Percentiles rank a stretch among this genome's conserved stretches.
Conservation (phyloP, 2,329 filamentous ascomycete species). For the Amesomyces nigricolor region DNA sequence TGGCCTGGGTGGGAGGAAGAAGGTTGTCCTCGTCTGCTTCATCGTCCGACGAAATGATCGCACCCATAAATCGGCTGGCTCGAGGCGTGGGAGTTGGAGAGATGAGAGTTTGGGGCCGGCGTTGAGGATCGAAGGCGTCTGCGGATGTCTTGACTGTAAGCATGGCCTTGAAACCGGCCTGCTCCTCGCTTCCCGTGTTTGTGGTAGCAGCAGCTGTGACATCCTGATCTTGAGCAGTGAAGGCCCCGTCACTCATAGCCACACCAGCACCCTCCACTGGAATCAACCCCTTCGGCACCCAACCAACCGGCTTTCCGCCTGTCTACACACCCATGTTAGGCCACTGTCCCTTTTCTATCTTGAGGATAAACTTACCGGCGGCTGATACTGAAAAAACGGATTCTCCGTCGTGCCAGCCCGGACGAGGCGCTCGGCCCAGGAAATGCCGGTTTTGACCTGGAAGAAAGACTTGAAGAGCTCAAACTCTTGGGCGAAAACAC, state of each 20-base stretch:
- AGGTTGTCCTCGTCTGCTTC: not conserved
- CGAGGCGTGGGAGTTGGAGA: not conserved
- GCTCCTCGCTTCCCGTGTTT: not conserved
- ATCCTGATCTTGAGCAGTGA: not conserved
- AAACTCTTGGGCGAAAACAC: slow-evolving; percentile 41
- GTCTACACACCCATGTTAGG: slow-evolving; percentile 5
- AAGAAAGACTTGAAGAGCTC: slow-evolving; percentile 53
- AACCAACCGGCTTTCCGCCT: slow-evolving; percentile 28
- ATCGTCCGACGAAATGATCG: not conserved
- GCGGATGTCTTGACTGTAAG: not conserved
- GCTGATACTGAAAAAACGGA: slow-evolving; percentile 40
- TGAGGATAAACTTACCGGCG: slow-evolving; percentile 37
- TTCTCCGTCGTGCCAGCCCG: slow-evolving; percentile 27
- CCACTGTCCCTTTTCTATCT: not conserved
- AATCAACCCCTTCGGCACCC: slow-evolving; percentile 18
- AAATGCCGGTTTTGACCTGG: slow-evolving; percentile 48
- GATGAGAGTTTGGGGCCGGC: not conserved
- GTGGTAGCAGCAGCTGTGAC: too few relatives aligned
- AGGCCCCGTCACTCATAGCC: not conserved
- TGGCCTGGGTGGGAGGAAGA: not conserved
- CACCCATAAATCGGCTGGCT: not conserved
- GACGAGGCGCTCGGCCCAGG: slow-evolving; percentile 53
- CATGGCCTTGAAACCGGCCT: not conserved
- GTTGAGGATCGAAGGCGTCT: too few relatives aligned
- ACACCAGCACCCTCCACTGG: not conserved